Evolutionary conservation across 2,329 filamentous ascomycete genomes (phyloP).

Genomic region (Epichloe gansuensis): DNA sequence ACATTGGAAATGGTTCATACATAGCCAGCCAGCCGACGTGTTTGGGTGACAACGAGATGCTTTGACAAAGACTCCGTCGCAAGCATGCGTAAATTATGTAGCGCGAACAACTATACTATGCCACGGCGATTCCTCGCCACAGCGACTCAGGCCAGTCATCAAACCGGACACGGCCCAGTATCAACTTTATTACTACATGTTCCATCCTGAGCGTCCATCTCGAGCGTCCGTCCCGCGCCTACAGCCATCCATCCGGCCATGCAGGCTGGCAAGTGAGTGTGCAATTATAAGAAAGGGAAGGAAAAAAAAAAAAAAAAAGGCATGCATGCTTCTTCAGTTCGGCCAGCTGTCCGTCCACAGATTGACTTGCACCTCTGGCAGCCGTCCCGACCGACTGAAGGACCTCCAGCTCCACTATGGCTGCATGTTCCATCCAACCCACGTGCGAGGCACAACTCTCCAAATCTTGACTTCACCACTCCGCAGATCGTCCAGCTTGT

Average conservation of each 20-base stretch:
- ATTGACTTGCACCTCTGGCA: conserved; percentile 4
- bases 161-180: not conserved
- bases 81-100: not conserved
- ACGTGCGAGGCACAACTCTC: conserved; percentile 83
- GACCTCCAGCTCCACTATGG: conserved; percentile 32
- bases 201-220: not conserved
- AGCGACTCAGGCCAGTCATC: not conserved
- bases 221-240: no score
- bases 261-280: not conserved
- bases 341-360: conserved; percentile 2
- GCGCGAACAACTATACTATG: conserved; percentile 3
- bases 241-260: no score
- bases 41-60: not conserved
- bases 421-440: conserved; percentile 75
- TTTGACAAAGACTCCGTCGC: not conserved
- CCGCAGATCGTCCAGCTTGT: conserved; percentile 80
- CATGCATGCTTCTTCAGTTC: not conserved
- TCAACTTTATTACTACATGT: not conserved
- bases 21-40: no score
- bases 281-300: not conserved
- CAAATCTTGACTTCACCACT: conserved; percentile 96
- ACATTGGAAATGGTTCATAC: not conserved
- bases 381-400: conserved; percentile 1
- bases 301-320: not conserved
- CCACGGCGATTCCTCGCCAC: not conserved